A percentile compares a stretch with the other conserved stretches of the same genome.
These are phyloP conservation scores for Nepenthes alata DNA, from an alignment of 179 eudicot genomes.

Conservation along the genomic window DNA sequence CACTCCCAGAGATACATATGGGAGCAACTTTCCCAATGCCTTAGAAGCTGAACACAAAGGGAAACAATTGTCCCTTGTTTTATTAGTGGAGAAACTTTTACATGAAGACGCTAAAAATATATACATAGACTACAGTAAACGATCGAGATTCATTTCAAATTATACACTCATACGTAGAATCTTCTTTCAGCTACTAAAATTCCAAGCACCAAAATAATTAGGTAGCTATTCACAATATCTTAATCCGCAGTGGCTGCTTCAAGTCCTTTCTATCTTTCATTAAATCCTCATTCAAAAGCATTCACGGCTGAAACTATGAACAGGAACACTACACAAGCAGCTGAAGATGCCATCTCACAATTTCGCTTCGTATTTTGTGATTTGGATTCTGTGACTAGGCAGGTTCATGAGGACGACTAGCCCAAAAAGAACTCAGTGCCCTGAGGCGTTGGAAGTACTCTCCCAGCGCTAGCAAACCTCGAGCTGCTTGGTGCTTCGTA, in stretches of 20 bases:
- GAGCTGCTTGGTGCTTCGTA: slow-evolving; percentile 27
- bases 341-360: background rate
- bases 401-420: slow-evolving; percentile 21
- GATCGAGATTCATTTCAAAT: too few relatives aligned
- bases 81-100: too few relatives aligned
- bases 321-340: background rate
- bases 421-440: slow-evolving; percentile 34
- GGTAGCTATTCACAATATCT: slow-evolving; percentile 1
- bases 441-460: slow-evolving; percentile 37
- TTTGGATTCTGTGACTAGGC: slow-evolving; percentile 1
- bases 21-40: too few relatives aligned
- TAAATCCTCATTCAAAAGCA: background rate
- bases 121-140: too few relatives aligned
- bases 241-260: background rate
- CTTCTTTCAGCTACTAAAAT: too few relatives aligned
- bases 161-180: too few relatives aligned
- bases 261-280: background rate
- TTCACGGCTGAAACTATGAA: background rate
- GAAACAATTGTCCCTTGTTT: too few relatives aligned
- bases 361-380: background rate
- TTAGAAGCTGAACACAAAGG: too few relatives aligned
- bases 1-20: too few relatives aligned
- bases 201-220: background rate
- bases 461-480: slow-evolving; percentile 31
- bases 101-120: too few relatives aligned